Evolutionary conservation across 169 alveolate species (phyloP), one percentile per base, ranked within the genome.

Genomic region (Plasmodium vinckei): DNA sequence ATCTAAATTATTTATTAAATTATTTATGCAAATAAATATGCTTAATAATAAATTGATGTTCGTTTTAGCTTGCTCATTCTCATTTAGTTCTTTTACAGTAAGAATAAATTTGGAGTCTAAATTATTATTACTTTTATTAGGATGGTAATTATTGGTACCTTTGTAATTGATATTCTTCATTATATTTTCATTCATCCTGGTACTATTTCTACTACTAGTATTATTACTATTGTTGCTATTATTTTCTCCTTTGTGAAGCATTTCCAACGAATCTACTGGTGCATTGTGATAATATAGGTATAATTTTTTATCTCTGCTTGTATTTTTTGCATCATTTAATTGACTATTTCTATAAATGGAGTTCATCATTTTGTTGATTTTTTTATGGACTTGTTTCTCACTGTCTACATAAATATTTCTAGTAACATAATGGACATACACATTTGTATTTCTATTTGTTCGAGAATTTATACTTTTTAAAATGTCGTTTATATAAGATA

Each of bases 21-120:
- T 75, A 51, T 75, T 75, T 64, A 75, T 64, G 47, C 88, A 75
- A 25, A 75, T 75, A 63, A 75, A 75, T 63, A 75, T 75, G 75
- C 75, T 75, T 33, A 75, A 12, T 13, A 75, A 56, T 19, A 61
- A 9, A 25, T 60, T 72, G 39, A 57, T 59, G 64, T 56, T 19
- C 9, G 39, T 71, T 7, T 23, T 49, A 59, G 19, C 4, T n/a
- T 6, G 21, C 60, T 17, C 27, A 23, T 19, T 17, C 6, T 21
- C 44, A 15, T 72, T 56, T 9, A 15, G 12, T 47, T 23, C 64
- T 54, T 75, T 75, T 19, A 47, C 64, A n/a, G 57, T 75, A 12
- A 75, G 63, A 75, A 75, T 12, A n/a, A 75, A 75, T 15, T 73
- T 60, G 25, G 12, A 23, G 57, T 75, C 59, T 12, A 13, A 51